These are phyloP conservation scores for Ganoderma lucidum DNA, from an alignment of 1,284 basidiomycete genomes.

Conservation along the genomic window DNA sequence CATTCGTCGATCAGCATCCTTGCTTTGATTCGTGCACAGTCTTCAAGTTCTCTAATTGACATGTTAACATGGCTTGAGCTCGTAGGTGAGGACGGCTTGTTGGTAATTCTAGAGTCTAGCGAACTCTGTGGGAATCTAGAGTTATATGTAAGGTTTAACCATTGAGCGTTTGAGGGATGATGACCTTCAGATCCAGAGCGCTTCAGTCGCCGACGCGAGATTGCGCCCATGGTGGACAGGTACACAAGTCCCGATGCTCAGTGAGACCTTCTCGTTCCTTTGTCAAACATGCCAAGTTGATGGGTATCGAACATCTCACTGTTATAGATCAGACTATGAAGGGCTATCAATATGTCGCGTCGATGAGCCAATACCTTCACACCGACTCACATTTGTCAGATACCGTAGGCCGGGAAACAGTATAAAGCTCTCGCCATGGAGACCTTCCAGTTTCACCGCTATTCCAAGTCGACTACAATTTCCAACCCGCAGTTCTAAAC, in stretches of 20 bases:
- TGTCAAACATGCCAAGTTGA: background rate
- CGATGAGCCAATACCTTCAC: background rate
- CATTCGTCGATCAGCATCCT: background rate
- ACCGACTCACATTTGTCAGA: background rate
- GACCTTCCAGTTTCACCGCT: background rate
- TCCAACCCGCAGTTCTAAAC: too few species aligned
- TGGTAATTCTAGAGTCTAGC: too few species aligned
- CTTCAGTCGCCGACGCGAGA: background rate
- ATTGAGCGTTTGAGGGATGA: background rate
- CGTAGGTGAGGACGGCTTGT: too few species aligned
- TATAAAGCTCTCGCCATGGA: background rate
- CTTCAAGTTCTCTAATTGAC: too few species aligned
- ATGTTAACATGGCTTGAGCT: too few species aligned
- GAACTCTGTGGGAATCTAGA: too few species aligned
- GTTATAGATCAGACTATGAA: background rate
- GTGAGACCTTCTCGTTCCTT: background rate
- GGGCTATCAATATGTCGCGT: too few species aligned
- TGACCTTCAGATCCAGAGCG: background rate
- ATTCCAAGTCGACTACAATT: background rate
- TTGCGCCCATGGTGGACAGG: background rate
- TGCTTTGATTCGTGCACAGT: too few species aligned
- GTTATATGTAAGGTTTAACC: background rate
- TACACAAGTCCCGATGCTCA: background rate
- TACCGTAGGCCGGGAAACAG: background rate
- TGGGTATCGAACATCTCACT: too few species aligned